Conservation (phyloP, 1,139 yeast genomes). For the Trichomonascaceae sp. region DNA sequence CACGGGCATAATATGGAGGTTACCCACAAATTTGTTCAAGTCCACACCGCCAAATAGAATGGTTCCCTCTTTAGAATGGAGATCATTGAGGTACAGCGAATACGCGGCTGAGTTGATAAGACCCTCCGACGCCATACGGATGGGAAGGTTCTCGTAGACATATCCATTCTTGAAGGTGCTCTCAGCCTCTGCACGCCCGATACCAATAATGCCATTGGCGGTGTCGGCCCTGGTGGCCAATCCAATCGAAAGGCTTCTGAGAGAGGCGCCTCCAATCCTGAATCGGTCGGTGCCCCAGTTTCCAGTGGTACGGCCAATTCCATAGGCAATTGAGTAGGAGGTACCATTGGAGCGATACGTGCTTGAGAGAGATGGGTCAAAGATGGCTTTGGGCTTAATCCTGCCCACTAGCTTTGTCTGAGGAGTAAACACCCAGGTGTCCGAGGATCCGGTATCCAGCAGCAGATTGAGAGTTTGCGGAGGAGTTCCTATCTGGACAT, state of each 20-base stretch:
- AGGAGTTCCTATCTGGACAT: slow-evolving; percentile 20
- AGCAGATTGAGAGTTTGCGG: slow-evolving; percentile 16
- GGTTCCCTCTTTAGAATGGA: slow-evolving; percentile 25
- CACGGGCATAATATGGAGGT: slow-evolving; percentile 19
- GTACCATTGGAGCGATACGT: slow-evolving; percentile 14
- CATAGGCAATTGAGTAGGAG: slow-evolving; percentile 15
- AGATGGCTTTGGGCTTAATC: slow-evolving; percentile 26
- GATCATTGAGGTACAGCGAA: slow-evolving; percentile 24
- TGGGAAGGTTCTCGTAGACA: slow-evolving; percentile 16
- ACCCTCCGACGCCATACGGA: slow-evolving; percentile 35
- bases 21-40: slow-evolving; percentile 33
- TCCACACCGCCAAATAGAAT: slow-evolving; percentile 41
- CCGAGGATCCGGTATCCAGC: slow-evolving; percentile 61
- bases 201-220: slow-evolving; percentile 39
- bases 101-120: slow-evolving; percentile 34
- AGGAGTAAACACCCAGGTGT: slow-evolving; percentile 42
- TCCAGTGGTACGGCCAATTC: slow-evolving; percentile 26
- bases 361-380: slow-evolving; percentile 13
- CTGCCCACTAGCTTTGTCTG: slow-evolving; percentile 15
- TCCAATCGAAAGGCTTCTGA: slow-evolving; percentile 34
- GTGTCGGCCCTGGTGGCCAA: slow-evolving; percentile 34
- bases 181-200: slow-evolving; percentile 34
- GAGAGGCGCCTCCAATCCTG: slow-evolving; percentile 27
- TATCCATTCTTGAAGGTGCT: slow-evolving; percentile 12
- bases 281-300: slow-evolving; percentile 38